A percentile compares a stretch with the other conserved stretches of the same genome.
Conservation (phyloP, 225 moss, liverwort and hornwort species). For the Takakia lepidozioides region DNA sequence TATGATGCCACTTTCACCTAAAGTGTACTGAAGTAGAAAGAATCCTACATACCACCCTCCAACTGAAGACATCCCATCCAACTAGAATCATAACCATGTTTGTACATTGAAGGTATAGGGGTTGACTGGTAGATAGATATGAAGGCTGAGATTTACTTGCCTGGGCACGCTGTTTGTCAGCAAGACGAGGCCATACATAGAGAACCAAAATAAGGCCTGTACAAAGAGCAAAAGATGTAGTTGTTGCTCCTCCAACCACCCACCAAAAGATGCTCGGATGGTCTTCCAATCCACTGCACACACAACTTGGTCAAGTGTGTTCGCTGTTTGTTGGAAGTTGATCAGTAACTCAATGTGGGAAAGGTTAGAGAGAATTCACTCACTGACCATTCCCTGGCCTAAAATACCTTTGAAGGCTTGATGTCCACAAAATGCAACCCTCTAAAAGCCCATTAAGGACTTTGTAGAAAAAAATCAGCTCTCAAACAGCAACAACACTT, state of each 20-base stretch:
- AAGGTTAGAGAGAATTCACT: no score
- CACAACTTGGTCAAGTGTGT: no score
- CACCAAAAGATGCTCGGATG: constrained; percentile 71
- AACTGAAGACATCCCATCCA: not conserved
- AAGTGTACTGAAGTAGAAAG: no score
- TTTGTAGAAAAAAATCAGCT: no score
- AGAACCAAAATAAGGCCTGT: constrained; percentile 27
- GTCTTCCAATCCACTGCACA: constrained; percentile 65
- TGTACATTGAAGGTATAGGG: not conserved
- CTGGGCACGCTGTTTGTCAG: constrained; percentile 68
- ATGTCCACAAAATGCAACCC: no score
- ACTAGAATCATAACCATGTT: not conserved
- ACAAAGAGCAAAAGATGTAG: constrained; percentile 32
- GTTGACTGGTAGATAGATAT: not conserved
- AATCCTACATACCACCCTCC: not conserved
- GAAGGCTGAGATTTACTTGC: constrained; percentile 9
- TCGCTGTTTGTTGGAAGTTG: no score
- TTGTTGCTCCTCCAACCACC: constrained; percentile 44
- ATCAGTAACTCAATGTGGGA: no score
- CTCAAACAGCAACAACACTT: no score
- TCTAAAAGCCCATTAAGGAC: no score
- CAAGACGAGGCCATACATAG: constrained; percentile 48
- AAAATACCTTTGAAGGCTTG: no score
- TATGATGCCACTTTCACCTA: no score
- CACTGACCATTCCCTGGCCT: not conserved